Evolutionary conservation across 1,139 yeast species (phyloP), one percentile per base, ranked within the genome.

Genomic region (Diutina neorugosa): DNA sequence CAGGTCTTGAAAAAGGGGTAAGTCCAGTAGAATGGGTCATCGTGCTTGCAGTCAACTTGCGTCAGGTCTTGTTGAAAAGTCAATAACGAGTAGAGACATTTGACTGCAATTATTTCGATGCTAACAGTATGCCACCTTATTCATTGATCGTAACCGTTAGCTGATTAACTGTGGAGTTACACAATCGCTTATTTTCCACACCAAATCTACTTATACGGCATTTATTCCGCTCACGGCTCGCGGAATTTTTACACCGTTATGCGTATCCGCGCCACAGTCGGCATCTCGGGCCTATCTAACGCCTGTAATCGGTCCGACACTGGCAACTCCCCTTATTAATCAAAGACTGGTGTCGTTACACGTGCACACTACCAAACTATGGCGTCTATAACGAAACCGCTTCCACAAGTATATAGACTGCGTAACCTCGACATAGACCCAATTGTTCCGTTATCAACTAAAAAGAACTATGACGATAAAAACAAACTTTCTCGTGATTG

Each of bases 401-500:
- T 11, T 31, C 37, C 37, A 31, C n/a, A 14, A 11, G 37, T 31
- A 31, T 31, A 31, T 31, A 31, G 37, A 11, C 37, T 31, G n/a
- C n/a, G 5, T 31, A 31, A 4, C 37, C n/a, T 11, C 37, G 12
- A 5, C 12, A 31, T 1, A 4, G n/a, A 14, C n/a, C 14, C 37
- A 31, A 12, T 31, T 31, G 25, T 23, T 9, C 37, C 9, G 12
- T 11, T 31, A 14, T n/a, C 14, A 31, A 8, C n/a, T 31, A 14
- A 4, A 14, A 4, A 14, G 37, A 31, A 31, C 4, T 4, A 31
- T 31, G 37, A 31, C 37, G 37, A 14, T 31, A 12, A 40, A 42
- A 8, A 78, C 77, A 25, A 81, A 80, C 61, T 77, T 81, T 56
- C 61, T 81, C 11, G 66, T 81, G 44, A 78, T 81, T 46, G 82